Base-by-base conservation (phyloP, 1,284 basidiomycete genomes). In the Sutorius eximius region DNA sequence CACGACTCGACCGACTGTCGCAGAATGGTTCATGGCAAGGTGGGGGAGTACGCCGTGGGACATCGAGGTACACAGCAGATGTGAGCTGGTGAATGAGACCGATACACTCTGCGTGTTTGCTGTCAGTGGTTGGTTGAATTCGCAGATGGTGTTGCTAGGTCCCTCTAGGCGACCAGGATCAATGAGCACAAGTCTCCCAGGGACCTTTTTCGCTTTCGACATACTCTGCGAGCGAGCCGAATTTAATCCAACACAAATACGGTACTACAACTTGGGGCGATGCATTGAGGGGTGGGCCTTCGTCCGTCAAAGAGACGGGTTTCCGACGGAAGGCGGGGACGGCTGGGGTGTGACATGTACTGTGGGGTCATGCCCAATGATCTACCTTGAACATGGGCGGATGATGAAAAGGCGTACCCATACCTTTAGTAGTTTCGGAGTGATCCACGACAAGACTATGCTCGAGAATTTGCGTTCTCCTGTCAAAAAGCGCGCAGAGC, bases 91-190 rank as follows among this genome's bases (percentile, higher is more conserved):
- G 29, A 59, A 53, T n/a, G 49, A 52, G 36, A 62, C n/a, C 12
- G 56, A 59, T 3, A 62, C 49, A 24, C 41, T 56, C 33, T 62
- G 49, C 7, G 47, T 57, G 33, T 47, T 44, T 20, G 36, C 57
- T 15, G 49, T 45, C 50, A 56, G 16, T 2, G 41, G n/a, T 15
- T 43, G 41, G 11, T 51, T 29, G 11, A 57, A 32, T 13, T 62
- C 42, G 6, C 62, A 61, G 32, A 55, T 22, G n/a, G 30, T 52
- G 7, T 15, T 15, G 27, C 22, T 4, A 13, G 41, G 15, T 32
- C n/a, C 20, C 6, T 12, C 11, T 3, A 27, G 30, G 27, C 22
- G 46, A 24, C 40, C 37, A 10, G 15, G 18, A 15, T 41, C 27
- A 4, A 9, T 7, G 18, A 59, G 33, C 5, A 44, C 41, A 9